Evolutionary conservation across 2,329 filamentous ascomycete genomes (phyloP), one percentile per base, ranked within the genome.

Genomic region (Trichoderma sp.): DNA sequence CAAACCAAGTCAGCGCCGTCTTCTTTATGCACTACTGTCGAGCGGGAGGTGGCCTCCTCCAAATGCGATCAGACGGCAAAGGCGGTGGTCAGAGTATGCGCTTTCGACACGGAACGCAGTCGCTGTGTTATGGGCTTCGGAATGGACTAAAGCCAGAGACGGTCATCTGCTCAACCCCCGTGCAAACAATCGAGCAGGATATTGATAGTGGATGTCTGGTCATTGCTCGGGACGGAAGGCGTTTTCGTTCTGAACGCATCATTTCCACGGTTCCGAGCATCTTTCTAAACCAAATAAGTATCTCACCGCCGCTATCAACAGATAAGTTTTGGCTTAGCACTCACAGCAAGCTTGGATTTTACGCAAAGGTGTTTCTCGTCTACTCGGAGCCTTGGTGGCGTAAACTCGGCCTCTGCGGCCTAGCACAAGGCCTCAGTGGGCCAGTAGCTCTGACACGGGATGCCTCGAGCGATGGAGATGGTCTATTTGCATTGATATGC

Each of bases 401-500:
- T 0, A 76, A 82, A 74, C 17, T 82, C 75, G 71, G 69, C 5
- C 67, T 71, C 20, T 58, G 50, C 26, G 71, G 71, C 6, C 34
- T 71, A 9, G 58, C 62, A 17, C 68, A 71, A n/a, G 53, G 43
- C 1, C 43, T 71, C 11, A 43, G 57, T 47, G 83, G 84, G 1
- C 84, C 85, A 0, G 78, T 81, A 6, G 76, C 75, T 2, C 76
- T 85, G 2, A 79, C 78, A 2, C 78, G 84, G 7, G 84, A 86
- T 55, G 84, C 62, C 12, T 65, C 82, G 0, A 77, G 81, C 23
- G 78, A 80, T 47, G 75, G 76, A 6, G 74, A 74, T 15, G 71
- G 71, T 0, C 63, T 77, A 23, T 83, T 76, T 65, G 78, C 77
- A 1, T 74, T 85, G 47, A 84, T 83, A 0, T 83, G 82, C 73